phyloP scores from a whole-genome alignment of 306 rosid genomes.

The Dryas octopetala region DNA sequence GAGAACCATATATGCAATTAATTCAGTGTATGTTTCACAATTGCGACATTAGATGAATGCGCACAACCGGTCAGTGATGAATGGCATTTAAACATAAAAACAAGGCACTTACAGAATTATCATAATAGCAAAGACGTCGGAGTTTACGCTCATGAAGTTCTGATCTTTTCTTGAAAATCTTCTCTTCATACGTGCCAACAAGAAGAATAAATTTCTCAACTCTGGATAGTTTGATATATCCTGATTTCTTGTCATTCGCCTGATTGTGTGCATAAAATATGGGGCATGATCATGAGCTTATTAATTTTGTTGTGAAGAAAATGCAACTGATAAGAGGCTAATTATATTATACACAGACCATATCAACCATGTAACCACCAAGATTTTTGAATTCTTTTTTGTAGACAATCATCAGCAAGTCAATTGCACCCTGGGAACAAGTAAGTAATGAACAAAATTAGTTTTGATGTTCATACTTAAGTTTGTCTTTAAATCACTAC shows the following conservation, averaged over 20 bases:
- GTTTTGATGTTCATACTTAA: not conserved
- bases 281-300: not conserved
- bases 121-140: conserved; percentile 15
- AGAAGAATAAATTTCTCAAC: conserved; percentile 51
- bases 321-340: not conserved
- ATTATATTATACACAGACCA: conserved; percentile 35
- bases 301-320: not conserved
- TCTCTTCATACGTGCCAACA: conserved; percentile 50
- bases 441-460: not conserved
- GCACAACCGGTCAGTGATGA: not conserved
- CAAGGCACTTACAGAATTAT: conserved; percentile 36
- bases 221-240: conserved; percentile 45
- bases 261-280: conserved; percentile 7
- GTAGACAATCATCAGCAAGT: conserved; percentile 48
- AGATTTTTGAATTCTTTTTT: conserved; percentile 41
- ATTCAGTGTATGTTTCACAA: not conserved
- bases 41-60: not conserved
- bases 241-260: conserved; percentile 32
- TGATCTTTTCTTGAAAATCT: conserved; percentile 42
- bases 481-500: not conserved
- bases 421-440: conserved; percentile 40
- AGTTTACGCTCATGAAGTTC: conserved; percentile 23
- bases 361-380: conserved; percentile 59
- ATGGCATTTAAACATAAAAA: not conserved
- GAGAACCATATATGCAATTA: not conserved